Base-by-base conservation (phyloP, 768 basidiomycete genomes). In the Cyathus striatus region DNA sequence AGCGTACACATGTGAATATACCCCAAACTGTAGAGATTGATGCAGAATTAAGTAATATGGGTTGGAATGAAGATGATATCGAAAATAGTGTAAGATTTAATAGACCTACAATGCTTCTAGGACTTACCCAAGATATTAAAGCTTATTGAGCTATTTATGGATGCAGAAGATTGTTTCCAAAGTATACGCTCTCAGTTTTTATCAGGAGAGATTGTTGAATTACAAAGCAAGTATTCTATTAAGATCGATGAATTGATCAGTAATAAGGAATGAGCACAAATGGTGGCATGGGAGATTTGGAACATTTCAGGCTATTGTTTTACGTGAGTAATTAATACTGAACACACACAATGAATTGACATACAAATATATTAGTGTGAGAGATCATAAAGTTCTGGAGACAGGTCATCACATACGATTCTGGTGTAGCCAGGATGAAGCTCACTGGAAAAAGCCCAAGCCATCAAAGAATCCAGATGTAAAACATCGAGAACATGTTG, bases 391-490 rank as follows among this genome's bases (percentile, higher is more conserved):
- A 10, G 18, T 16, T 25, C 23, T 51, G 6, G 45, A 53, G 36
- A 42, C 6, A 21, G 58, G 59, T 16, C 46, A 56, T 42, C 16
- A 22, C 21, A 48, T 32, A 49, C 49, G 46, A 12, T 48, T 44
- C 16, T 60, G 54, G 54, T 64, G 60, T 43, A 56, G 54, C 35
- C 62, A 63, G 44, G 62, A 63, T 21, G 41, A 41, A 21, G 46
- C 14, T 4, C 32, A 37, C 3, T 58, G 56, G 40, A 49, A 59
- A 32, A 49, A 47, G 27, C n/a, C 46, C 5, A 54, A 55, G 25
- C 45, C 46, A 12, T 55, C 49, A 24, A 7, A 42, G 17, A 41
- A 49, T 13, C 51, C 52, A 0, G 42, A 50, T 20, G 48, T 48
- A 25, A 57, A 53, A 20, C 55, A 49, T 10, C 47, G 51, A 16